phyloP scores from a whole-genome alignment of 164 flowering plant genomes.

The Dillenia suffruticosa region DNA sequence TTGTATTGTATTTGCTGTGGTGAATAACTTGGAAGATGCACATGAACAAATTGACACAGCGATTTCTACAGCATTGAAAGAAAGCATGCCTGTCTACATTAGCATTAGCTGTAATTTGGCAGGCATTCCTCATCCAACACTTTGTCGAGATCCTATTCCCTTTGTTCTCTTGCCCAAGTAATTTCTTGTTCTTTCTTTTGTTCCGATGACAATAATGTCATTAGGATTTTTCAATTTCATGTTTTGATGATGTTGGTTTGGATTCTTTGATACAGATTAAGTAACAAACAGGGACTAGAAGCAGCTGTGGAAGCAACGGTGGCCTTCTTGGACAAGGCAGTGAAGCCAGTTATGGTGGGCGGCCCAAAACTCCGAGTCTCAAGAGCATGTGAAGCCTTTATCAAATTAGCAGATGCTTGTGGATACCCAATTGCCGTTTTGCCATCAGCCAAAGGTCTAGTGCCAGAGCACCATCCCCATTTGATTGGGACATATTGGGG shows the following conservation, averaged over 20 bases:
- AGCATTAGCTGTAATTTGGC: conserved; percentile 13
- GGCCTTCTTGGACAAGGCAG: conserved; percentile 17
- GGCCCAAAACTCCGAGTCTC: conserved; percentile 19
- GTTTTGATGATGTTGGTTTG: too few species aligned
- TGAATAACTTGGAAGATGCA: neutral
- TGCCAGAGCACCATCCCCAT: conserved; percentile 18
- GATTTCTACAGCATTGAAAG: conserved; percentile 1
- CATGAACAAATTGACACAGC: conserved; percentile 6
- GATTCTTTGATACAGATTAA: conserved; percentile 7
- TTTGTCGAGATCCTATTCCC: conserved; percentile 7
- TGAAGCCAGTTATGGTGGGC: conserved; percentile 16
- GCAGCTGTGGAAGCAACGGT: conserved; percentile 17
- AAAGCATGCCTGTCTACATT: conserved; percentile 5
- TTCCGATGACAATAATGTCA: too few species aligned
- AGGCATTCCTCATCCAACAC: conserved; percentile 11
- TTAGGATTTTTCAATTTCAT: too few species aligned
- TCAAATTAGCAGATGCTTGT: conserved; percentile 15
- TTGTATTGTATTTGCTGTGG: conserved; percentile 6
- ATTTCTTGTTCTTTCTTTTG: too few species aligned
- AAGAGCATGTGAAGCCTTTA: conserved; percentile 10
- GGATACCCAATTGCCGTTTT: conserved; percentile 14
- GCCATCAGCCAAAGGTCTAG: conserved; percentile 21
- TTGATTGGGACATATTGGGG: conserved; percentile 25
- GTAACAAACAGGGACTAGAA: conserved; percentile 16
- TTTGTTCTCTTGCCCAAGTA: conserved; percentile 7